A percentile compares a stretch with the other conserved stretches of the same genome.
Conservation (phyloP, 129 eudicot genomes). For the Chrysanthemum lavandulifolium region DNA sequence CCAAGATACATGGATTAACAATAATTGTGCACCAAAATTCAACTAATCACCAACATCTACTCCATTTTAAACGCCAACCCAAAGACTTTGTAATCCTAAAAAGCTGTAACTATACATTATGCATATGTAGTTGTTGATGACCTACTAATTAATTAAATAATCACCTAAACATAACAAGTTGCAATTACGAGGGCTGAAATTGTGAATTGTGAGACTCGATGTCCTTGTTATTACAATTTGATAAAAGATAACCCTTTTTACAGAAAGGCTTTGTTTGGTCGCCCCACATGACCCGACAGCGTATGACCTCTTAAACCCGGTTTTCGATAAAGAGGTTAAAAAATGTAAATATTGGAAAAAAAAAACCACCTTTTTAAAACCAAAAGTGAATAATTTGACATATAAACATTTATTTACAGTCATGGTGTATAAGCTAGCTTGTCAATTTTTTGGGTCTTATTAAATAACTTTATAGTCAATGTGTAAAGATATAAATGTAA, state of each 20-base stretch:
- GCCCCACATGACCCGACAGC: conserved; percentile 41
- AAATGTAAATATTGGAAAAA: neutral
- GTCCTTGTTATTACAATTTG: conserved; percentile 13
- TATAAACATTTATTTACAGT: neutral
- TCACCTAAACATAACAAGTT: conserved; percentile 9
- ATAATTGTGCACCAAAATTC: conserved; percentile 4
- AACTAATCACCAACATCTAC: conserved; percentile 30
- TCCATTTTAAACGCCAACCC: conserved; percentile 25
- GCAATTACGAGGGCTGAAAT: conserved; percentile 20
- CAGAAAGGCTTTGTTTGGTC: conserved; percentile 32
- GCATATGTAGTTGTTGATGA: conserved; percentile 1
- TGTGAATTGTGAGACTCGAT: conserved; percentile 29
- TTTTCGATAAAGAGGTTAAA: conserved; percentile 22
- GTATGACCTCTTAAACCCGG: conserved; percentile 32
- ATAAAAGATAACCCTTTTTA: conserved; percentile 20
- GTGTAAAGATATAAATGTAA: too few species aligned
- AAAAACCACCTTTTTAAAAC: too few species aligned
- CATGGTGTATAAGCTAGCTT: neutral
- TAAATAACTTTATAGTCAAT: too few species aligned
- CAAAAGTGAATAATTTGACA: neutral
- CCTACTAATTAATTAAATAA: conserved; percentile 6
- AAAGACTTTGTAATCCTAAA: conserved; percentile 21
- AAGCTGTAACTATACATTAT: neutral
- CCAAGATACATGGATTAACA: neutral
- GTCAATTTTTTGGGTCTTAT: neutral